Evolutionary conservation across 306 rosid species (phyloP), one percentile per base, ranked within the genome.

Genomic region (Fragaria vesca): DNA sequence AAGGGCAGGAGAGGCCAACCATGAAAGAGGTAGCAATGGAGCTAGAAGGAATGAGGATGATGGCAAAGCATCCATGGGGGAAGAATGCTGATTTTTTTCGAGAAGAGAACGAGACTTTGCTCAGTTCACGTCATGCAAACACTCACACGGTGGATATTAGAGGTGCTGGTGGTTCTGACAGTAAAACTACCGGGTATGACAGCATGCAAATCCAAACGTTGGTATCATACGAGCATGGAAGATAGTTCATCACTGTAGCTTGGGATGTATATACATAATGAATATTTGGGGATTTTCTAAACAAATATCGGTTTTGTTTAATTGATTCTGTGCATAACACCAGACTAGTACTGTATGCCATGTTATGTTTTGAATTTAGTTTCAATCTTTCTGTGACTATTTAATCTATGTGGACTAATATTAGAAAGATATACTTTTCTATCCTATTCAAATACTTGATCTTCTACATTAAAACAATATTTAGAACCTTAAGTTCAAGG

Each of bases 21-120:
- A 70, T 70, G 74, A 70, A 70, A 70, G 70, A 69, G 34, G 76
- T 78, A 5, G 70, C 76, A 3, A 78, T 46, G 71, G 81, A 69
- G 51, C 76, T 57, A 20, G 81, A 78, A 26, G 71, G 81, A 36
- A 26, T 78, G 36, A 20, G 24, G 15, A 28, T 28, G 17, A 9
- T 4, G 60, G 24, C 74, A 47, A 70, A 46, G 60, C 43, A 47
- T 47, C 74, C 43, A 70, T 28, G 36, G 36, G 36, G 36, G 36
- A 32, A 32, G 36, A 32, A 32, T 32, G 15, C 73, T 12, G 20
- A 69, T 43, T 69, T 43, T 17, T n/a, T 17, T 24, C 55, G n/a
- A 7, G 73, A 68, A 16, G 73, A 69, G 18, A 43, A 50, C 6
- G 57, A 45, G 28, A 43, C 9, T 12, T 69, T 46, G 40, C 73